phyloP scores from a whole-genome alignment of 1,284 basidiomycete genomes.

The Trametes versicolor region DNA sequence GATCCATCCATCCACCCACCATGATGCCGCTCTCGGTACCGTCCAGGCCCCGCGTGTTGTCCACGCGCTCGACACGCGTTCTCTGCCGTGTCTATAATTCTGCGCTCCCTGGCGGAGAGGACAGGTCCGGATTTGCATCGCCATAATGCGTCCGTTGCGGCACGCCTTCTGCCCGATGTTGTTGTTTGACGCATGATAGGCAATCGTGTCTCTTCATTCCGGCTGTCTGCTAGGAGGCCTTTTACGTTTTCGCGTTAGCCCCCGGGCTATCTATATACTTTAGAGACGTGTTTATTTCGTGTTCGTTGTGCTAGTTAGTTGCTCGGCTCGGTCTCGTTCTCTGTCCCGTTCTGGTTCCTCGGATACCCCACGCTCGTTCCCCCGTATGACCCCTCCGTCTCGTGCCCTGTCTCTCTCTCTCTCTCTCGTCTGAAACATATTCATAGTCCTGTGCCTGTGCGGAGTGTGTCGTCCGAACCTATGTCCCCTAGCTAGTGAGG shows the following conservation, averaged over 20 bases:
- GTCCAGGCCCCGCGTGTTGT: slow-evolving; percentile 1
- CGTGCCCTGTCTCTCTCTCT: background rate
- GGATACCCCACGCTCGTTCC: slow-evolving; percentile 40
- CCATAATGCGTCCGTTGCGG: slow-evolving; percentile 9
- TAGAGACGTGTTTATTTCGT: slow-evolving; percentile 33
- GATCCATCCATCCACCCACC: slow-evolving; percentile 11
- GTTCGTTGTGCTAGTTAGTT: slow-evolving; percentile 21
- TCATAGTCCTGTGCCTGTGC: background rate
- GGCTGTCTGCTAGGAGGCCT: background rate
- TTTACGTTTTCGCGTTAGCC: slow-evolving; percentile 13
- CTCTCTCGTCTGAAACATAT: background rate
- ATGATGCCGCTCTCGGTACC: slow-evolving; percentile 11
- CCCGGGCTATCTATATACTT: slow-evolving; percentile 21
- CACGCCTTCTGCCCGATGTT: slow-evolving; percentile 19
- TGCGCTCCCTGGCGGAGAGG: slow-evolving; percentile 28
- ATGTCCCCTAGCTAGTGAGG: slow-evolving; percentile 6
- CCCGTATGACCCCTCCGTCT: slow-evolving; percentile 32
- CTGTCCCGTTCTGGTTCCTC: slow-evolving; percentile 17
- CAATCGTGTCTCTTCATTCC: slow-evolving; percentile 5
- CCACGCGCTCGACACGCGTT: background rate
- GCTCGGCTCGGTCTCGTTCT: slow-evolving; percentile 20
- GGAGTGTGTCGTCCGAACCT: background rate
- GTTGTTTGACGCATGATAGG: slow-evolving; percentile 17
- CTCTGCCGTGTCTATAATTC: slow-evolving; percentile 17
- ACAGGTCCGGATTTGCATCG: slow-evolving; percentile 7